phyloP scores from a whole-genome alignment of 2,329 filamentous ascomycete species.

The Aspergillus neoniger region DNA sequence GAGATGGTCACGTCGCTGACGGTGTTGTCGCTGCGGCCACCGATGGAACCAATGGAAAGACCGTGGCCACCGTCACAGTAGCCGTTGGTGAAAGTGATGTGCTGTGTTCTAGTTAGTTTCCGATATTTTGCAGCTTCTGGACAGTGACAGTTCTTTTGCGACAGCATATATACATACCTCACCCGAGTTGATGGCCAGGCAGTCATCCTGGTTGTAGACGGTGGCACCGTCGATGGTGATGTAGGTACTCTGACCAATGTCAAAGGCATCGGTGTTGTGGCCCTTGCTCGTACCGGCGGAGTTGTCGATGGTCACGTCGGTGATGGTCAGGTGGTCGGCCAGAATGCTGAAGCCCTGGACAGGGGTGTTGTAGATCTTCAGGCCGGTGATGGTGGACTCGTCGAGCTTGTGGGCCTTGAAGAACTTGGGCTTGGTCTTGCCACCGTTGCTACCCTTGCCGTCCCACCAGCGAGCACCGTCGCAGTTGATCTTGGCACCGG shows the following conservation, averaged over 20 bases:
- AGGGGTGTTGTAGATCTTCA: conserved; percentile 38
- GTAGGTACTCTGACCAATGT: conserved; percentile 53
- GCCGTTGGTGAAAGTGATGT: conserved; percentile 51
- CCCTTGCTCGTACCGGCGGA: conserved; percentile 51
- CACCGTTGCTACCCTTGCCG: conserved; percentile 59
- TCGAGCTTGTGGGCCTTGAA: conserved; percentile 50
- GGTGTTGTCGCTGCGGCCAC: conserved; percentile 53
- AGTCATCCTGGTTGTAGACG: conserved; percentile 65
- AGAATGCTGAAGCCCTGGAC: conserved; percentile 41
- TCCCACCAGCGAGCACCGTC: conserved; percentile 64
- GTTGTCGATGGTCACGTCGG: conserved; percentile 59
- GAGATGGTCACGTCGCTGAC: conserved; percentile 55
- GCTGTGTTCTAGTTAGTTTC: conserved; percentile 20
- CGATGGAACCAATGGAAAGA: conserved; percentile 42
- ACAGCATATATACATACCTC: conserved; percentile 20
- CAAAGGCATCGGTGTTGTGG: conserved; percentile 64
- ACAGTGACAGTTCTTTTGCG: too few relatives aligned
- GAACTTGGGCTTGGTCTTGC: conserved; percentile 66
- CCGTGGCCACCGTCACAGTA: conserved; percentile 45
- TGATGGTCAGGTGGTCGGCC: conserved; percentile 55
- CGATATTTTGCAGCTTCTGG: too few relatives aligned
- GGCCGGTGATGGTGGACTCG: conserved; percentile 32
- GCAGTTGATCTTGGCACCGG: conserved; percentile 58
- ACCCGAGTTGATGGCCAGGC: conserved; percentile 60
- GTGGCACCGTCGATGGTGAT: conserved; percentile 56